These are phyloP conservation scores for Hibiscus trionum DNA, from an alignment of 345 rosid species.

Conservation along the genomic window DNA sequence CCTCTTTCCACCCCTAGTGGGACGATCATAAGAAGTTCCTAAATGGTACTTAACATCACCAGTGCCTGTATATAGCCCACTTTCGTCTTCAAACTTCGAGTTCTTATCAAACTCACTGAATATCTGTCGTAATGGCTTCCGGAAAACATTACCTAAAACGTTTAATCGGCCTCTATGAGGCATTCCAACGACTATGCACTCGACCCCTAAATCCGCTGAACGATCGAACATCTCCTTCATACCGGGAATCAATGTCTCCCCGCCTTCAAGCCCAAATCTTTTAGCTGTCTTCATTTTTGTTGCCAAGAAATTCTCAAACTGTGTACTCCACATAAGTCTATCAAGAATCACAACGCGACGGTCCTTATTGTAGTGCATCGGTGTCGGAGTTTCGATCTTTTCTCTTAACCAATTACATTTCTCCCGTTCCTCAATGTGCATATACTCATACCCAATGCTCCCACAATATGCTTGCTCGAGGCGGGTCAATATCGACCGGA, in stretches of 20 bases:
- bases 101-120: constrained; percentile 49
- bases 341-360: too few relatives aligned
- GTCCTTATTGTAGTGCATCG: constrained; percentile 39
- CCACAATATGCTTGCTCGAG: constrained; percentile 90
- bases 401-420: constrained; percentile 85
- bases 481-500: constrained; percentile 58
- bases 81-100: not conserved
- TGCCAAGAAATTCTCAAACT: constrained; percentile 32
- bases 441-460: constrained; percentile 68
- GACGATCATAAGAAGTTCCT: not conserved
- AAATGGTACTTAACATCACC: not conserved
- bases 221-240: not conserved
- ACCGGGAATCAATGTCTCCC: not conserved
- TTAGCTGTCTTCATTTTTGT: not conserved
- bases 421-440: constrained; percentile 62
- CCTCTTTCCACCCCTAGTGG: not conserved
- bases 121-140: constrained; percentile 74
- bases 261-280: not conserved
- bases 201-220: not conserved
- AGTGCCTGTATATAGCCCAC: not conserved
- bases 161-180: constrained; percentile 76
- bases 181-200: constrained; percentile 21
- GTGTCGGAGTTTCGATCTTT: constrained; percentile 77
- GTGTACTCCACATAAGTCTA: constrained; percentile 68
- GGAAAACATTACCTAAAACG: constrained; percentile 71